phyloP scores from a whole-genome alignment of 2,329 filamentous ascomycete genomes.

The Sclerotinia nivalis region DNA sequence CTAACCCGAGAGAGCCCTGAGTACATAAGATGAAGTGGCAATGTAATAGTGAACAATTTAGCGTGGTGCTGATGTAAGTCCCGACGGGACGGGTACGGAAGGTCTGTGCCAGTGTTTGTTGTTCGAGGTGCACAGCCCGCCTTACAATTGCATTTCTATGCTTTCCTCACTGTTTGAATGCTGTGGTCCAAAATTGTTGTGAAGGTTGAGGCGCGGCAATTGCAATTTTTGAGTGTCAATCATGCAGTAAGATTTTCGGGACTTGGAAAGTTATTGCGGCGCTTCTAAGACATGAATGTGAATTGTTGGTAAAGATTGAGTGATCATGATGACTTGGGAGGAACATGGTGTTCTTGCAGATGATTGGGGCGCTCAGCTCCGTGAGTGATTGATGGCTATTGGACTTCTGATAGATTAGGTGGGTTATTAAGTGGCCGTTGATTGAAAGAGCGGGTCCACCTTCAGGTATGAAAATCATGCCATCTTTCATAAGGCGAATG shows the following conservation, averaged over 20 bases:
- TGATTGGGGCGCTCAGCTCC: neutral
- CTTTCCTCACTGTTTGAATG: slow-evolving; percentile 7
- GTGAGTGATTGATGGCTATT: neutral
- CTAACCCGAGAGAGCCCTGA: neutral
- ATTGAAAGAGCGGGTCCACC: neutral
- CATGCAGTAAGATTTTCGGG: slow-evolving; percentile 12
- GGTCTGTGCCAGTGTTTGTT: slow-evolving; percentile 13
- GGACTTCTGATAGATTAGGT: neutral
- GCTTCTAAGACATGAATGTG: neutral
- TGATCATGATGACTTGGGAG: neutral
- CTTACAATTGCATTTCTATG: neutral
- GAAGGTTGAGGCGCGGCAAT: slow-evolving; percentile 7
- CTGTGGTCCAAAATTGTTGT: neutral
- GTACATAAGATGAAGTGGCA: neutral
- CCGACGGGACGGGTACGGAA: slow-evolving; percentile 1
- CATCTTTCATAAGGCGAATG: slow-evolving; percentile 3
- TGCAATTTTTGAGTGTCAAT: neutral
- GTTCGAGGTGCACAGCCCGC: slow-evolving; percentile 6
- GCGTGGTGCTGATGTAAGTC: slow-evolving; percentile 12
- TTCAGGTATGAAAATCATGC: neutral
- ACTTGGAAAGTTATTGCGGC: neutral
- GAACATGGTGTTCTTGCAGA: neutral
- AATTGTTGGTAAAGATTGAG: neutral
- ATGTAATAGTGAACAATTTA: neutral
- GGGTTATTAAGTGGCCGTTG: slow-evolving; percentile 2